Base-by-base conservation (phyloP, 2,329 filamentous ascomycete species). In the Cytospora chrysosperma region DNA sequence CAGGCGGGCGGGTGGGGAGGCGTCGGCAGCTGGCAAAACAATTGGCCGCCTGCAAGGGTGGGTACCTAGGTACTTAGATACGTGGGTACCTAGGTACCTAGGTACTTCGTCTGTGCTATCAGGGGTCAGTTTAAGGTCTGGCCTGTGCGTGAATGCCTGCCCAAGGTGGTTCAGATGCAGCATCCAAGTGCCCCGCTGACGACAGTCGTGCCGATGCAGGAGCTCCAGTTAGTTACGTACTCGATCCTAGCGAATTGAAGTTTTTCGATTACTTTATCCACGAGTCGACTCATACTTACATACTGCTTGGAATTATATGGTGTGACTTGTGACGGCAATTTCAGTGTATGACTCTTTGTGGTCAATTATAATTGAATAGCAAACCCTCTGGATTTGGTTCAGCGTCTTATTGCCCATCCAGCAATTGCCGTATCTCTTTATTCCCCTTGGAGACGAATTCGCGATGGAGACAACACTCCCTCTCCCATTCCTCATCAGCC, bases 401-500 rank as follows among this genome's bases (percentile, higher is more conserved):
- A 47, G 3, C 13, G 13, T 21, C 7, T 7, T 9, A 24, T 5
- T 24, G 26, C 13, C 24, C 26, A 19, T 59, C 26, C 58, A 49
- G 28, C n/a, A 51, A 64, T 40, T 21, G 34, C 53, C 59, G 50
- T 40, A 58, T 30, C 27, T 21, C 34, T 50, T n/a, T 28, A 24
- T 5, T 49, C 50, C 17, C 12, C 19, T 26, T 30, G 27, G 30
- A 34, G 55, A 51, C n/a, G n/a, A n/a, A 49, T 32, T 65, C 72
- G 72, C 65, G 66, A 89, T 89, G 86, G 87, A 89, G 75, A 86
- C 85, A 32, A 86, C 82, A 65, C 79, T 88, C 26, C 85, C 86
- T 12, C 76, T 89, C 59, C 87, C 86, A 27, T 88, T 89, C 71
- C 77, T 89, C 65, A 78, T 87, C 74, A 81, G 82, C 70, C 81